Evolutionary conservation across 306 rosid genomes (phyloP), one percentile per base, ranked within the genome.

Genomic region (Clitoria ternatea): DNA sequence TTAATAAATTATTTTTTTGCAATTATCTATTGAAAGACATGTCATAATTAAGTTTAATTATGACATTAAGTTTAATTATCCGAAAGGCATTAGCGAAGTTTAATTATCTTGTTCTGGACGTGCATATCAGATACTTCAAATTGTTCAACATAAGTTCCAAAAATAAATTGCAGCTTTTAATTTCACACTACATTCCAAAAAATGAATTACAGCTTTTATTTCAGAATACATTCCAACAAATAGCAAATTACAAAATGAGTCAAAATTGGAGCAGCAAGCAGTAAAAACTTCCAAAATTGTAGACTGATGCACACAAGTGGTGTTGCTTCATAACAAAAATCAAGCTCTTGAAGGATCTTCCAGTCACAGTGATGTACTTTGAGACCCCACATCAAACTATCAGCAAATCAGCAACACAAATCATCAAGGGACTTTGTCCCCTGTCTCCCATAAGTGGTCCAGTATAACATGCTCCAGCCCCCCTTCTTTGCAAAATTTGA

Each of bases 301-400:
- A 20, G 61, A 48, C 32, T 37, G 55, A 53, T n/a, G 78, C 81
- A 76, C 78, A 76, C 85, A 66, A 81, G 81, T 32, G 67, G 82
- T 77, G 82, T 66, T 50, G 69, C 72, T 48, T 55, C 70, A 32
- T 40, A 36, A 33, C 45, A 56, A 36, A 32, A 56, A 56, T 65
- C 32, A 11, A 17, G 2, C 37, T 54, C 59, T 40, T 44, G 39
- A 69, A 53, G 40, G 26, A 52, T 35, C 62, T 69, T 27, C 53
- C 35, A 22, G 15, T 35, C 27, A 53, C 45, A 68, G 17, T 44
- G 5, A 0, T 18, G 11, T 42, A 33, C 43, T 13, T 6, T 62
- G 53, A 39, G 69, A 63, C 35, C 33, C 20, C 47, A 6, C 53
- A 40, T 50, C 61, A 36, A 36, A 35, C 66, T 26, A 17, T 27